phyloP scores from a whole-genome alignment of 306 rosid genomes.

The Acacia crassicarpa region DNA sequence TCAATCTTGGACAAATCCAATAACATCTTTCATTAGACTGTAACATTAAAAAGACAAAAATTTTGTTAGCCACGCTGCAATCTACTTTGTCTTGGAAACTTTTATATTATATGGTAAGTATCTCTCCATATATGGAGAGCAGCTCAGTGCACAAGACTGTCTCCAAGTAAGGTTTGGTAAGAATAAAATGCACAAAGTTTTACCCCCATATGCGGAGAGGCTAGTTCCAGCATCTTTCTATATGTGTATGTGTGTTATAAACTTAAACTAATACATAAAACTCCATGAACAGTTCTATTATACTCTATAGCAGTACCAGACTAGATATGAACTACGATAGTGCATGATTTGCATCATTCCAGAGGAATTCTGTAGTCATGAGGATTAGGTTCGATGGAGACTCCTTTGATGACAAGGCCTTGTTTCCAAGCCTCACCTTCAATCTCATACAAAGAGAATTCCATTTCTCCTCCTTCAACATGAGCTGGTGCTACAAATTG shows the following conservation, averaged over 20 bases:
- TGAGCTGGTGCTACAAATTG: constrained; percentile 40
- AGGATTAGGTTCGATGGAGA: constrained; percentile 49
- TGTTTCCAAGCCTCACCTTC: constrained; percentile 67
- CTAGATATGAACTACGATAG: background rate
- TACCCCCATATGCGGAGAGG: too few relatives aligned
- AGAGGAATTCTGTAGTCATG: background rate
- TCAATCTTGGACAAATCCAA: background rate
- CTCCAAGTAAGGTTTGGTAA: too few relatives aligned
- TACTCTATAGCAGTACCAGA: background rate
- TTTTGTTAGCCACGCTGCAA: background rate
- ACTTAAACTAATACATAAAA: background rate
- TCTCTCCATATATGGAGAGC: background rate
- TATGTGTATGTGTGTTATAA: too few relatives aligned
- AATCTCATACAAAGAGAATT: constrained; percentile 56
- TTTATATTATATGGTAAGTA: background rate
- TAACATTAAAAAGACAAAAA: background rate
- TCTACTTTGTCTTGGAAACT: background rate
- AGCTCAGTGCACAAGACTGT: too few relatives aligned
- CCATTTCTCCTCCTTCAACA: constrained; percentile 53
- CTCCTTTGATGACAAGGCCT: constrained; percentile 67
- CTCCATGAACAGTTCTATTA: background rate
- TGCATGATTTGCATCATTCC: background rate
- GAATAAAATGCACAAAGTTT: too few relatives aligned
- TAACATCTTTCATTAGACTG: background rate
- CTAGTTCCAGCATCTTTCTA: too few relatives aligned